A percentile compares a stretch with the other conserved stretches of the same genome.
phyloP scores from a whole-genome alignment of 495 filamentous ascomycete genomes.

The Trichoderma orchidacearum region DNA sequence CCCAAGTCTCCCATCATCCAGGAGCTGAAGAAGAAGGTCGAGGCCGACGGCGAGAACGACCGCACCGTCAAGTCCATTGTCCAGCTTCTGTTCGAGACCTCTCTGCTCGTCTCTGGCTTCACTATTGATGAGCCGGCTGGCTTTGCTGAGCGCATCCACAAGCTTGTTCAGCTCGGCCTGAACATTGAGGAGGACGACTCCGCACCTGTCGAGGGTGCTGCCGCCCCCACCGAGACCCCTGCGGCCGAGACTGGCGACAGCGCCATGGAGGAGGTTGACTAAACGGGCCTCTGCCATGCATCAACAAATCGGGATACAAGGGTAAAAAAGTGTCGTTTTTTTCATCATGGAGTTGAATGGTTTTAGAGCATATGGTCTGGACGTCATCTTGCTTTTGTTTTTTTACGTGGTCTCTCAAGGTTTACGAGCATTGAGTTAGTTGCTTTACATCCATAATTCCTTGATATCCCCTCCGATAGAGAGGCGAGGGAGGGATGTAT shows the following conservation, averaged over 20 bases:
- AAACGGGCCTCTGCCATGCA: slow-evolving; percentile 10
- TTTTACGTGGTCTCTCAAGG: background rate
- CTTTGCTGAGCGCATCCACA: slow-evolving; percentile 98
- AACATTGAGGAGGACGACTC: slow-evolving; percentile 83
- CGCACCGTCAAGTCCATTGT: slow-evolving; percentile 97
- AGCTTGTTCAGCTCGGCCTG: slow-evolving; percentile 89
- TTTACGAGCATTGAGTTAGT: background rate
- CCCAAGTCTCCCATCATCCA: slow-evolving; percentile 94
- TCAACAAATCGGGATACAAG: background rate
- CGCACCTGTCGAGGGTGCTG: slow-evolving; percentile 48
- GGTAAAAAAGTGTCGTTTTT: background rate
- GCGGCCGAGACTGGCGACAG: slow-evolving; percentile 42
- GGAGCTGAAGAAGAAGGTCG: slow-evolving; percentile 98
- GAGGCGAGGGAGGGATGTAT: background rate
- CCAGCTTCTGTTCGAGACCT: slow-evolving; percentile 95
- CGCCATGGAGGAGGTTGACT: slow-evolving; percentile 59
- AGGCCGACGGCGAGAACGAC: slow-evolving; percentile 92
- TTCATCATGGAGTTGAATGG: background rate
- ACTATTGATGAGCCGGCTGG: slow-evolving; percentile 96
- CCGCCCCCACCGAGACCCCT: slow-evolving; percentile 28
- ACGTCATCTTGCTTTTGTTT: background rate
- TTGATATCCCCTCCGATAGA: background rate
- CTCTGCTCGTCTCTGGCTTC: slow-evolving; percentile 95
- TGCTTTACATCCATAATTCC: background rate
- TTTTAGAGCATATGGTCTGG: background rate